Conservation (phyloP, 768 basidiomycete species). For the Solioccasus polychromus region DNA sequence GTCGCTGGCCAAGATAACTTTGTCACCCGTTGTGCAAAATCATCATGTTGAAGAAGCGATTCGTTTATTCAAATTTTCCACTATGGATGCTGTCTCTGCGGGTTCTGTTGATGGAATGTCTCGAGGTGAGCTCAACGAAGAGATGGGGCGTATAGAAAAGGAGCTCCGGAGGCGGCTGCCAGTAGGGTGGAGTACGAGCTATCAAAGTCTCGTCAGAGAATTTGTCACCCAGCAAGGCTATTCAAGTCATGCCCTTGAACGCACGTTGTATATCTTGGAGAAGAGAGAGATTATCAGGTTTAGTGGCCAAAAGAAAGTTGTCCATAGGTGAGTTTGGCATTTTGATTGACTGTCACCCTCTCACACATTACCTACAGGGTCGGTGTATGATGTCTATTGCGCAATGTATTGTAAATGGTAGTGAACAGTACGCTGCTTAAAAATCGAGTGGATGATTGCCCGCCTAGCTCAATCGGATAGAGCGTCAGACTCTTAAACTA, state of each 20-base stretch:
- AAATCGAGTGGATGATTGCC: too few species aligned
- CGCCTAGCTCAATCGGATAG: slow-evolving; percentile 69
- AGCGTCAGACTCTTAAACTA: slow-evolving; percentile 62
- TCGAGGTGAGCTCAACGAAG: slow-evolving; percentile 88
- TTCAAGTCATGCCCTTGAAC: slow-evolving; percentile 85
- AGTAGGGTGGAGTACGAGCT: slow-evolving; percentile 96
- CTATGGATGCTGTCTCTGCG: slow-evolving; percentile 97
- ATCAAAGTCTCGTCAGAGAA: slow-evolving; percentile 88
- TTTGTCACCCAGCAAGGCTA: slow-evolving; percentile 93
- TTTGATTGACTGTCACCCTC: too few species aligned
- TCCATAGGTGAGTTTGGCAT: slow-evolving; percentile 28
- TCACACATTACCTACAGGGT: too few species aligned
- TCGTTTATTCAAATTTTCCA: slow-evolving; percentile 96
- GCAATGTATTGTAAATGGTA: too few species aligned
- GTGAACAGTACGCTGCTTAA: too few species aligned
- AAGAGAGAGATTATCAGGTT: slow-evolving; percentile 95
- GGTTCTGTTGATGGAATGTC: slow-evolving; percentile 92
- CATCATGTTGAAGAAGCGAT: slow-evolving; percentile 98
- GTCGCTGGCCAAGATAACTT: slow-evolving; percentile 89
- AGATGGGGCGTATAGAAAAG: slow-evolving; percentile 86
- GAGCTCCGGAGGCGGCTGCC: slow-evolving; percentile 81
- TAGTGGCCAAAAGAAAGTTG: slow-evolving; percentile 51
- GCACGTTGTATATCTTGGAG: slow-evolving; percentile 88
- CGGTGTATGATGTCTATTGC: too few species aligned
- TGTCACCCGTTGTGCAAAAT: slow-evolving; percentile 80